Base-by-base conservation (phyloP, 345 rosid genomes). In the Barbarea vulgaris region DNA sequence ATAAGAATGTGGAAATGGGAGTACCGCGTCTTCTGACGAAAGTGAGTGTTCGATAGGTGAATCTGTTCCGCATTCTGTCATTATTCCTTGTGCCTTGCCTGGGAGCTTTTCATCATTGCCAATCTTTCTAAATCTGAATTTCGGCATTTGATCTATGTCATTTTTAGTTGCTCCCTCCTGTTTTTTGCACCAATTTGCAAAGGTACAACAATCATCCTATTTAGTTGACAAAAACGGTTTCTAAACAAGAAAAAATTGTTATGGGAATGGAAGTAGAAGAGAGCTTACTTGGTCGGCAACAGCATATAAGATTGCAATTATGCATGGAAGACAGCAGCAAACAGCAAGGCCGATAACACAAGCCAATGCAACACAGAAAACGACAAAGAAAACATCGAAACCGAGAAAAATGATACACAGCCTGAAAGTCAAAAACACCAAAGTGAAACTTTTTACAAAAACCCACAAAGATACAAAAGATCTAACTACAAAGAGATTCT, bases 281-380 rank as follows among this genome's bases (percentile, higher is more conserved):
- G 66, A 77, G 47, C 15, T 67, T 87, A 92, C 99, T 93, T 92
- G 96, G 76, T 95, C 97, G 2, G 99, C 88, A 72, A 95, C 96
- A 15, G 97, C 99, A 83, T 95, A 95, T 37, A 92, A 75, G 74
- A 95, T 86, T 64, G 97, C 99, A 72, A 95, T 92, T 76, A 95
- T 95, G 74, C 99, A 95, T 21, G 99, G 99, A 78, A 95, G 96
- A 77, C 97, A 89, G 79, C 98, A 93, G 83, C 97, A 93, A 70
- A 93, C 96, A 79, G 98, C 98, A 79, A 91, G 86, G 31, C 98
- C 97, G 36, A 93, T 83, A 76, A 93, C 84, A 79, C 97, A 93
- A 34, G 94, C 98, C 85, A 93, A 77, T 44, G 97, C 98, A 79
- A 93, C 90, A 72, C 98, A 93, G 79, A 91, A 87, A 55, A 91